phyloP scores from a whole-genome alignment of 2,329 filamentous ascomycete species.

The Ramularia endophylla region DNA sequence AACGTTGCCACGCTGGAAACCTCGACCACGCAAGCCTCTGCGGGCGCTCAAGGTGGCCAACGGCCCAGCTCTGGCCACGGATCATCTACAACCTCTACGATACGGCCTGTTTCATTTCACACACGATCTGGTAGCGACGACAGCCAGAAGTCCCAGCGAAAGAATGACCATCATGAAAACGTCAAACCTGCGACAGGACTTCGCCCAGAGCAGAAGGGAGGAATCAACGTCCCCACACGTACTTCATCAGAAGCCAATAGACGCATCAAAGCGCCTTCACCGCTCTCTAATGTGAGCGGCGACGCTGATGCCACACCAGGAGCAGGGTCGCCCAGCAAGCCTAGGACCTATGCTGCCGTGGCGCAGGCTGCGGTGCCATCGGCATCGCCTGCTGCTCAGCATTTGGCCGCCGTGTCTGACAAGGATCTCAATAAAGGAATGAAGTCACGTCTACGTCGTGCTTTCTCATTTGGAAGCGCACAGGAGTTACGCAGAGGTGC shows the following conservation, averaged over 20 bases:
- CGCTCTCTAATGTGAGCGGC: conserved; percentile 41
- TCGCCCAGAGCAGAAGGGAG: conserved; percentile 13
- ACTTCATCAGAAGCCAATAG: conserved; percentile 37
- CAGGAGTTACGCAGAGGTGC: conserved; percentile 78
- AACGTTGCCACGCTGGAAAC: conserved; percentile 51
- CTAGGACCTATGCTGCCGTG: conserved; percentile 28
- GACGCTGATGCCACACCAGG: conserved; percentile 26
- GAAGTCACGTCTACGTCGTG: conserved; percentile 81
- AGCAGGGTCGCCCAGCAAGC: conserved; percentile 21
- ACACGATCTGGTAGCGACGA: conserved; percentile 32
- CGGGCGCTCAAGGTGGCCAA: conserved; percentile 17
- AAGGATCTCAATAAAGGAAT: conserved; percentile 71
- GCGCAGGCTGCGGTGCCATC: conserved; percentile 22
- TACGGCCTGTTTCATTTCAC: conserved; percentile 29
- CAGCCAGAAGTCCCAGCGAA: conserved; percentile 17
- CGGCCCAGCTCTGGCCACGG: conserved; percentile 24
- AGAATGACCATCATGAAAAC: conserved; percentile 14
- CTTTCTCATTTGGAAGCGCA: conserved; percentile 94
- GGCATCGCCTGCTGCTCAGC: conserved; percentile 69
- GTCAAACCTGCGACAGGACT: conserved; percentile 12
- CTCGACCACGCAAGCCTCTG: conserved; percentile 21
- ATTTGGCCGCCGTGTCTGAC: conserved; percentile 79
- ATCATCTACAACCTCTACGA: conserved; percentile 27
- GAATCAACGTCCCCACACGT: conserved; percentile 27
- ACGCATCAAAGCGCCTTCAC: conserved; percentile 40